phyloP scores from a whole-genome alignment of 495 filamentous ascomycete species.

The Aspergillus diversus region DNA sequence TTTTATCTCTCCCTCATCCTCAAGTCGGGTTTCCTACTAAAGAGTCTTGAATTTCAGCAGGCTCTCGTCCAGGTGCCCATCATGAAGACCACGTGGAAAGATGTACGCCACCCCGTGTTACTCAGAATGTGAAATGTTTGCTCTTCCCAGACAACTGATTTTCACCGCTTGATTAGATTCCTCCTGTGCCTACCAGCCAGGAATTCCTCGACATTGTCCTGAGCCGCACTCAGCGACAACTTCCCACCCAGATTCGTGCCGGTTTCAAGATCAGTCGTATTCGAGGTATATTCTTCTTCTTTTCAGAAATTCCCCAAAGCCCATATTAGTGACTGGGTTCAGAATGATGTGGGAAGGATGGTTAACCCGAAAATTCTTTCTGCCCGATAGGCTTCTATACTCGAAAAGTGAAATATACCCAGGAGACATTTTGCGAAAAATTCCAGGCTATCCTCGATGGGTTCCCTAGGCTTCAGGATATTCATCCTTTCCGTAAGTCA shows the following conservation, averaged over 20 bases:
- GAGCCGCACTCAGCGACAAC: constrained; percentile 87
- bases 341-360: not conserved
- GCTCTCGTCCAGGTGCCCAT: constrained; percentile 40
- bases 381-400: constrained; percentile 78
- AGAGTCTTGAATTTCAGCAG: constrained; percentile 24
- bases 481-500: constrained; percentile 89
- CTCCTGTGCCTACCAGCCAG: constrained; percentile 88
- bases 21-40: constrained; percentile 17
- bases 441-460: constrained; percentile 85
- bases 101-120: constrained; percentile 41
- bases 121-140: not conserved
- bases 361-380: constrained; percentile 34
- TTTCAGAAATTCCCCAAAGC: not conserved
- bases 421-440: constrained; percentile 95
- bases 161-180: constrained; percentile 60
- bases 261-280: constrained; percentile 98
- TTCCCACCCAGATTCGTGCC: constrained; percentile 93
- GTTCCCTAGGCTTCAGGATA: constrained; percentile 91
- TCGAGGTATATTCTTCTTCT: constrained; percentile 55
- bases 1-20: constrained; percentile 18
- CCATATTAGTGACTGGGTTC: not conserved
- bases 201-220: constrained; percentile 98
- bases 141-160: constrained; percentile 18
- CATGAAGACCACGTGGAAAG: constrained; percentile 77
- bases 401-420: constrained; percentile 98